These are phyloP conservation scores for Conticribra weissflogii DNA, from an alignment of 108 stramenopile genomes.

Conservation along the genomic window DNA sequence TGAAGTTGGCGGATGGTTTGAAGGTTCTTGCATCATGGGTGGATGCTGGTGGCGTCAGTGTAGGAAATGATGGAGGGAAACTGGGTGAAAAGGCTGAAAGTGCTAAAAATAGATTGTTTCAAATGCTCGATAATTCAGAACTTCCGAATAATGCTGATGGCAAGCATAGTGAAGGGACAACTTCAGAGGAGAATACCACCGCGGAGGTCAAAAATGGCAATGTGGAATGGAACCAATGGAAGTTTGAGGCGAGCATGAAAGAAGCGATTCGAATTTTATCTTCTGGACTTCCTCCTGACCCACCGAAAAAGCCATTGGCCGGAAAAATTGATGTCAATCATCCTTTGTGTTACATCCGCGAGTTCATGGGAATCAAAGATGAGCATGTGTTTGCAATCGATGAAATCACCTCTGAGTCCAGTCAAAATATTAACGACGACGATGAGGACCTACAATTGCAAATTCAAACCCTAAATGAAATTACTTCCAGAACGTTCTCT, in stretches of 20 bases:
- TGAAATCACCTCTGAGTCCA: not conserved
- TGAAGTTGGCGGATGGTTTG: constrained; percentile 85
- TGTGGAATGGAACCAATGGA: constrained; percentile 18
- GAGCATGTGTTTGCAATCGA: no score
- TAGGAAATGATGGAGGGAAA: not conserved
- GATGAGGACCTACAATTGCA: constrained; percentile 8
- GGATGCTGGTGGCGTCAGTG: constrained; percentile 27
- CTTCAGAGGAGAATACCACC: no score
- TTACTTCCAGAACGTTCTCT: constrained; percentile 27
- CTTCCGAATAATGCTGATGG: no score
- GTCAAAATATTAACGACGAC: constrained; percentile 4
- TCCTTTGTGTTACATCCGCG: constrained; percentile 42
- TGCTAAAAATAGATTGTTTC: constrained; percentile 21
- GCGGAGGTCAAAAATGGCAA: no score
- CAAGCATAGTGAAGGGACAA: not conserved
- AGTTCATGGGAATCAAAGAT: constrained; percentile 18
- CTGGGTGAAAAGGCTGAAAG: not conserved
- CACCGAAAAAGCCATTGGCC: constrained; percentile 25
- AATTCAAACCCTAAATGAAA: constrained; percentile 26
- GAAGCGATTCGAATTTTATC: constrained; percentile 46
- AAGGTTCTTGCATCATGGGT: constrained; percentile 54
- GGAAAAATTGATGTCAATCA: constrained; percentile 30
- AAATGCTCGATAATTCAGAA: constrained; percentile 25
- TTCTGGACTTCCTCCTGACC: constrained; percentile 18
- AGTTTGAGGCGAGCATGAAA: constrained; percentile 48